A percentile compares a stretch with the other conserved stretches of the same genome.
Conservation (phyloP, 1,284 basidiomycete species). For the Fistulina hepatica region DNA sequence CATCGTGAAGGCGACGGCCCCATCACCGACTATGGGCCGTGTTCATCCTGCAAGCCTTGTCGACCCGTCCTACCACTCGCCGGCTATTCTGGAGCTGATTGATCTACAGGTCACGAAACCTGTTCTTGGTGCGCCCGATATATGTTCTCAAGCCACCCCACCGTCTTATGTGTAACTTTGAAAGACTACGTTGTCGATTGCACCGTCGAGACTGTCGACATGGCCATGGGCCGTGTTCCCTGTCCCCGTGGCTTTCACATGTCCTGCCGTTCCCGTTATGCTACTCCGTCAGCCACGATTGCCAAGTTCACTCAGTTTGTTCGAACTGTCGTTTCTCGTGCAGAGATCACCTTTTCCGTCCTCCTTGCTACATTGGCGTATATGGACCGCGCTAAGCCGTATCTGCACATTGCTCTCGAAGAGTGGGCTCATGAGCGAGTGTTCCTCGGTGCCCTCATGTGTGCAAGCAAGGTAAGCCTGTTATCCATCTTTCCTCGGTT, state of each 20-base stretch:
- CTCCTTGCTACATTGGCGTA: conserved; percentile 14
- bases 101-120: background rate
- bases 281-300: conserved; percentile 11
- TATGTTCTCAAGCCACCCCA: background rate
- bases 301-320: conserved; percentile 5
- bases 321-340: conserved; percentile 7
- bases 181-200: conserved; percentile 4
- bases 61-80: background rate
- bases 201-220: conserved; percentile 3
- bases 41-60: conserved; percentile 1
- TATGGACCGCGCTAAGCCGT: conserved; percentile 10
- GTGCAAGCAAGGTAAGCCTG: conserved; percentile 8
- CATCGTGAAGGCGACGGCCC: too few species aligned
- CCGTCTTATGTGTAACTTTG: background rate
- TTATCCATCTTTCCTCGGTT: background rate
- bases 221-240: background rate
- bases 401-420: conserved; percentile 12
- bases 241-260: background rate
- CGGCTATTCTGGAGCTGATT: conserved; percentile 1
- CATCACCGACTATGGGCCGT: too few species aligned
- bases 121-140: background rate
- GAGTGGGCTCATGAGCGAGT: conserved; percentile 16
- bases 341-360: conserved; percentile 9
- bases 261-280: conserved; percentile 4
- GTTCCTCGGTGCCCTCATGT: conserved; percentile 16